Evolutionary conservation across 2,329 filamentous ascomycete species (phyloP).

Genomic region (Penicillium brevicompactum): DNA sequence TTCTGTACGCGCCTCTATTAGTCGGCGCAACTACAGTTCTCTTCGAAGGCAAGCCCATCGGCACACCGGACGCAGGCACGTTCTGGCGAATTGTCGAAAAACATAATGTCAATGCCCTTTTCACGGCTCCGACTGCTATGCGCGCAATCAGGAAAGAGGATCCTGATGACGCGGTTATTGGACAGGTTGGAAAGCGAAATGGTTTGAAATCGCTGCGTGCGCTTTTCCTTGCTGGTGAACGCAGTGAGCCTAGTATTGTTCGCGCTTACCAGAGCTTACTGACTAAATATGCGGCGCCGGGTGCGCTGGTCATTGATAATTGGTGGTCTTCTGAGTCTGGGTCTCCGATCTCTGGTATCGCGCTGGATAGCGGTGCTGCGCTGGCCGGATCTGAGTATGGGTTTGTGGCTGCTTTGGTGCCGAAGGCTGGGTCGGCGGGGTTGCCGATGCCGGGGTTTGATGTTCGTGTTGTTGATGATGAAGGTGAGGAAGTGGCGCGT

Average conservation of each 20-base stretch:
- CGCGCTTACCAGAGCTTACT: slow-evolving; percentile 78
- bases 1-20: slow-evolving; percentile 84
- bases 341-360: slow-evolving; percentile 67
- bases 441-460: slow-evolving; percentile 93
- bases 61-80: slow-evolving; percentile 81
- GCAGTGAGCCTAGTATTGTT: slow-evolving; percentile 84
- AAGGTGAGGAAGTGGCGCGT: slow-evolving; percentile 68
- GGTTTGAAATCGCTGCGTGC: slow-evolving; percentile 72
- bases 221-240: slow-evolving; percentile 84
- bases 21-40: slow-evolving; percentile 83
- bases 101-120: slow-evolving; percentile 80
- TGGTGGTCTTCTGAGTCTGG: slow-evolving; percentile 76
- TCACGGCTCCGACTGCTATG: slow-evolving; percentile 84
- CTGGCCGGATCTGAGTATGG: slow-evolving; percentile 33
- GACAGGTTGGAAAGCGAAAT: slow-evolving; percentile 64
- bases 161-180: slow-evolving; percentile 69
- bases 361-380: slow-evolving; percentile 64
- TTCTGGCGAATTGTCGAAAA: slow-evolving; percentile 89
- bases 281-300: slow-evolving; percentile 63
- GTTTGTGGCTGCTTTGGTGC: no score
- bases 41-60: slow-evolving; percentile 92
- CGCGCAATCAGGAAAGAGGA: slow-evolving; percentile 87
- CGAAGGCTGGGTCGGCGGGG: slow-evolving; percentile 72
- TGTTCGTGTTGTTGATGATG: slow-evolving; percentile 79
- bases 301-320: slow-evolving; percentile 68